Base-by-base conservation (phyloP, 1,139 yeast species). In the Saccharomyces uvarum region DNA sequence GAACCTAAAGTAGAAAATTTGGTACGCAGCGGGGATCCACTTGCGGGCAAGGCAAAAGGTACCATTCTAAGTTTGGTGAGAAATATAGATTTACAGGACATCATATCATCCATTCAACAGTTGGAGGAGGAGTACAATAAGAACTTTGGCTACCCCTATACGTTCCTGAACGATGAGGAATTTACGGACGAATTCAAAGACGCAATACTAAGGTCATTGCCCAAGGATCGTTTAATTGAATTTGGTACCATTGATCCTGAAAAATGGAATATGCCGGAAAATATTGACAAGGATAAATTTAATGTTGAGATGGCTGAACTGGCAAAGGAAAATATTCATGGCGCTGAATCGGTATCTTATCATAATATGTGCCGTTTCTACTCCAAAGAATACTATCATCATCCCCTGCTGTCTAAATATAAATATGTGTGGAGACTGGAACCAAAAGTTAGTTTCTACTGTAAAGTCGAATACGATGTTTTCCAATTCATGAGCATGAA, bases 371-470 rank as follows among this genome's bases (percentile, higher is more conserved):
- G 89, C 65, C 78, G 90, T 14, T 86, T 83, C 71, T 86, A 88
- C 63, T 83, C 93, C 1, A 95, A 95, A 1, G 80, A 75, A 61
- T 90, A 89, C 69, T 88, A 79, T 70, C 77, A 82, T 56, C 95
- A 88, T 63, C 83, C 83, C 26, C 70, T 88, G 47, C 75, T 89
- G 56, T 67, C 73, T 49, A 74, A 83, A 54, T 81, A 83, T 64
- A 88, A 86, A 57, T 90, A 87, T 80, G 88, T 88, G 70, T 89
- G 96, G 86, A 74, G 97, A 56, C 93, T 90, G 3, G 97, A 90
- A 68, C 97, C 97, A 0, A 82, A 83, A 54, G 89, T 89, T 42
- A 81, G 86, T 61, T 88, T 86, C 66, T 86, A 75, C 68, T 89
- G 97, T 70, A 95, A 88, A 62, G 76, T 85, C 55, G 81, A 86